Evolutionary conservation across 1,284 basidiomycete genomes (phyloP).

Genomic region (Naganishia sp.): DNA sequence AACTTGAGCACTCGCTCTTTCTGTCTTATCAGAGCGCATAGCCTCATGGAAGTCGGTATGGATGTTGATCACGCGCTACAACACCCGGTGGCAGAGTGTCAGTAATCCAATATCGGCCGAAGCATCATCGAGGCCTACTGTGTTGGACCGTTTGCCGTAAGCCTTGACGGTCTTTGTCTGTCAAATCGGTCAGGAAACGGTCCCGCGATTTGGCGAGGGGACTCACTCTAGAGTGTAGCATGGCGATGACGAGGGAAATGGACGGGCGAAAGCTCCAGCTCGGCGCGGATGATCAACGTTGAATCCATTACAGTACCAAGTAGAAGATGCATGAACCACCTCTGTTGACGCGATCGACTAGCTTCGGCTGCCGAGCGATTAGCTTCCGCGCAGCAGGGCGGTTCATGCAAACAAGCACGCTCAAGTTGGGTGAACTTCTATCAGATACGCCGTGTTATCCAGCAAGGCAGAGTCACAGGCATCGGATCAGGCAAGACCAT

Average conservation of each 20-base stretch:
- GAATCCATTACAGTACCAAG: background rate
- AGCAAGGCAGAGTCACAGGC: background rate
- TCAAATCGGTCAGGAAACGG: background rate
- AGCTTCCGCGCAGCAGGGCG: conserved; percentile 3
- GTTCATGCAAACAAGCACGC: conserved; percentile 2
- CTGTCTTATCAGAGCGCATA: conserved; percentile 1
- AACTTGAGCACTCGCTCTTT: background rate
- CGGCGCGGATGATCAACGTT: background rate
- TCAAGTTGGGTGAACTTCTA: conserved; percentile 27
- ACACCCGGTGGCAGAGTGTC: background rate
- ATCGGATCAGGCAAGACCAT: background rate
- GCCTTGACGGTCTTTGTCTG: conserved; percentile 45
- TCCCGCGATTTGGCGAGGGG: background rate
- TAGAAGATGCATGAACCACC: conserved; percentile 20
- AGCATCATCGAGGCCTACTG: conserved; percentile 37
- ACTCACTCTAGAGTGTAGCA: conserved; percentile 24
- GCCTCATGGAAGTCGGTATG: conserved; percentile 24
- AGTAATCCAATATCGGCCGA: background rate
- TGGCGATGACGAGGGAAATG: background rate
- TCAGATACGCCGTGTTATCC: background rate
- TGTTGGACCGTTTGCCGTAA: conserved; percentile 47
- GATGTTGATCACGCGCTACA: conserved; percentile 31
- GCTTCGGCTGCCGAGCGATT: conserved; percentile 16
- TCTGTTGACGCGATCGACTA: conserved; percentile 12
- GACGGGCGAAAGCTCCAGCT: background rate